Conservation (phyloP, 345 rosid species). For the Mallotus nudiflorus region DNA sequence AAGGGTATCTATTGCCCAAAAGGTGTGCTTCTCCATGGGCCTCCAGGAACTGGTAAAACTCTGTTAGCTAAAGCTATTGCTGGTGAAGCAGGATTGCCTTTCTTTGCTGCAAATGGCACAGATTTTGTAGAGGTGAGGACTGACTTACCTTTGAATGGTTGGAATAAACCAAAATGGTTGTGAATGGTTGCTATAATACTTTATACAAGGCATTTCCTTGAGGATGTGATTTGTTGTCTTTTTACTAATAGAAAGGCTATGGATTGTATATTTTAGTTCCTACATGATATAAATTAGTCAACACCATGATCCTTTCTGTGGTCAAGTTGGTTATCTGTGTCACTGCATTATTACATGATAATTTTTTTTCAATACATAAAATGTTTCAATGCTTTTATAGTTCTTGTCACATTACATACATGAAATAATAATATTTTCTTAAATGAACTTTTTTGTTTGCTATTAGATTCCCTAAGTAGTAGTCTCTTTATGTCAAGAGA, state of each 20-base stretch:
- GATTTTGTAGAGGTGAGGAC: slow-evolving; percentile 86
- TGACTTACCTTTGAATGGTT: neutral
- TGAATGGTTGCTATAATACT: neutral
- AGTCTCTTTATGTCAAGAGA: no score
- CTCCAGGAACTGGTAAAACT: slow-evolving; percentile 98
- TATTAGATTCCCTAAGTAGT: no score
- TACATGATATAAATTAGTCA: neutral
- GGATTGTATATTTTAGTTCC: neutral
- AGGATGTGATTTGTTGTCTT: neutral
- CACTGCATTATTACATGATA: no score
- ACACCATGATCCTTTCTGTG: no score
- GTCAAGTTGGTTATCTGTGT: no score
- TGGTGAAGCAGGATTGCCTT: slow-evolving; percentile 98
- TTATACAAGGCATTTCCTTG: neutral
- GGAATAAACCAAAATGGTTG: neutral
- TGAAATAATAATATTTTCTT: no score
- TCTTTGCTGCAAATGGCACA: slow-evolving; percentile 94
- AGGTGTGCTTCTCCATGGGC: slow-evolving; percentile 97
- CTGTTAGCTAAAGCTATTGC: slow-evolving; percentile 98
- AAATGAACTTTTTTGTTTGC: no score
- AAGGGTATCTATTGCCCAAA: slow-evolving; percentile 96
- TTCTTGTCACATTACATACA: no score
- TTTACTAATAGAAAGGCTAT: neutral
- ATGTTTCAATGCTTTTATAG: no score
- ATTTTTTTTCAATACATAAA: no score